Evolutionary conservation across 345 rosid genomes (phyloP).

Genomic region (Pseudoturritis turrita): DNA sequence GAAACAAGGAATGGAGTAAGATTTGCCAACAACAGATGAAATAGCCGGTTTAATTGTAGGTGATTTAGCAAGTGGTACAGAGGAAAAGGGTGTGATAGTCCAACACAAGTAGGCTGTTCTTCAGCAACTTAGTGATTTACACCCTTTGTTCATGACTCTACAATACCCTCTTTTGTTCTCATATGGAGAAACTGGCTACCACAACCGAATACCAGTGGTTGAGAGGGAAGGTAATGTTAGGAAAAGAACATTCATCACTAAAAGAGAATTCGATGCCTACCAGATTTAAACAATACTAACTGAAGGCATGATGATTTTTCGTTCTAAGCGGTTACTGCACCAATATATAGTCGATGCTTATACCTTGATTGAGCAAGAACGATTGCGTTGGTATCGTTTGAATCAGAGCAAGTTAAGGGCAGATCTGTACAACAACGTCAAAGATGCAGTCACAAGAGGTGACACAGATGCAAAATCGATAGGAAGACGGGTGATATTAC

Average conservation of each 20-base stretch:
- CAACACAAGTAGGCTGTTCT: no score
- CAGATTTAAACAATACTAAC: neutral
- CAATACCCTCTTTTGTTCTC: neutral
- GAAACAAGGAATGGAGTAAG: no score
- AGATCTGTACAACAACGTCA: neutral
- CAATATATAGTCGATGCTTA: neutral
- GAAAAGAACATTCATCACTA: neutral
- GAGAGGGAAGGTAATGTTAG: neutral
- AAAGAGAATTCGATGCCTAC: neutral
- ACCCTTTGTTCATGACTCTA: no score
- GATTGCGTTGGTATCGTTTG: neutral
- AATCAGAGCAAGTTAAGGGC: neutral
- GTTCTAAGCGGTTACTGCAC: neutral
- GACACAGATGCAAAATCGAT: neutral
- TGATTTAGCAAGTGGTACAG: no score
- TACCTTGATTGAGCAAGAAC: neutral
- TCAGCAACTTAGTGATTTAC: no score
- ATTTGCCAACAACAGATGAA: no score
- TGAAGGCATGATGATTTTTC: neutral
- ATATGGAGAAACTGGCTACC: neutral
- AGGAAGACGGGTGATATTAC: neutral
- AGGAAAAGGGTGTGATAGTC: no score
- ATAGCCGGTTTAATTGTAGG: no score
- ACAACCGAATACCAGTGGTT: neutral
- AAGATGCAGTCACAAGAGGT: neutral